Conservation (phyloP, 441 rosid genomes). For the Gossypium lobatum region DNA sequence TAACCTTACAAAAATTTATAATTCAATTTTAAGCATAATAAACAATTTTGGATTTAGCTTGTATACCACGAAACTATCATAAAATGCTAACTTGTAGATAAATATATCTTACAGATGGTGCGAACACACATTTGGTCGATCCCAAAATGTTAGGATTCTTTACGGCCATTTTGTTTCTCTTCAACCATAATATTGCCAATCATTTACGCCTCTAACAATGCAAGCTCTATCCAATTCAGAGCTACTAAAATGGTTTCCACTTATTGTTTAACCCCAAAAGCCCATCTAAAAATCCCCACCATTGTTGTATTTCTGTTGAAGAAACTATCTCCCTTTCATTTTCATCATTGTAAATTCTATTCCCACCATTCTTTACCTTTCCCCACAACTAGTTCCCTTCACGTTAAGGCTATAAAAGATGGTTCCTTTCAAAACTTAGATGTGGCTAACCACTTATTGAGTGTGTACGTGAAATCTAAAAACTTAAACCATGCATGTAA, state of each 20-base stretch:
- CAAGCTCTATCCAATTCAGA: neutral
- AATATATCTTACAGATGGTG: too few species aligned
- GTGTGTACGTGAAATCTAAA: constrained; percentile 7
- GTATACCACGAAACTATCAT: too few species aligned
- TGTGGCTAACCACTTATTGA: constrained; percentile 23
- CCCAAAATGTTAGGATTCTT: too few species aligned
- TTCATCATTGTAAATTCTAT: neutral
- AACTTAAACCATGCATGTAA: constrained; percentile 25
- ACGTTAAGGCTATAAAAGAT: constrained; percentile 30
- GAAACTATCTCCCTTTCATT: neutral
- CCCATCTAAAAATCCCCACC: neutral
- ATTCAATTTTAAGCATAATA: too few species aligned
- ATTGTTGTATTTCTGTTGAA: neutral
- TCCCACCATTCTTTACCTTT: neutral
- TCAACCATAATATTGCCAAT: neutral
- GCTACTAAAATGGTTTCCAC: neutral
- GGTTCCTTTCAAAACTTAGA: constrained; percentile 23
- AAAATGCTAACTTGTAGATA: too few species aligned
- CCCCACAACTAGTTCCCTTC: constrained; percentile 14
- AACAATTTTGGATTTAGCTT: too few species aligned
- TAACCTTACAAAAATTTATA: too few species aligned
- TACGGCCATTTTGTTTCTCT: too few species aligned
- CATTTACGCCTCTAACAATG: neutral
- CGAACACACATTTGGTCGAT: too few species aligned
- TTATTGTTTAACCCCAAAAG: neutral